Evolutionary conservation across 106 monocot genomes (phyloP).

Genomic region (Phalaenopsis equestris): DNA sequence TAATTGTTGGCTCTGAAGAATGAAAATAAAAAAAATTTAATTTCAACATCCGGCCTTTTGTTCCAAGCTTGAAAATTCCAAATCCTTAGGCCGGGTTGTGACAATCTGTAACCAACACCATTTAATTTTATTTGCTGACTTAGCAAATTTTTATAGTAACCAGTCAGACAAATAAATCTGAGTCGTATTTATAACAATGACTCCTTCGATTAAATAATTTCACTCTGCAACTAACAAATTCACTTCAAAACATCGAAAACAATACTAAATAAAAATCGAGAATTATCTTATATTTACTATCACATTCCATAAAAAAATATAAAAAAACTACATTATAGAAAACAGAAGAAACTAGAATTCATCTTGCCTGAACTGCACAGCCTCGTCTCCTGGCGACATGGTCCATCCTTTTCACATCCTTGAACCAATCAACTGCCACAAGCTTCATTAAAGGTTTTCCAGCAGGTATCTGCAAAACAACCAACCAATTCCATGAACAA

Average conservation of each 20-base stretch:
- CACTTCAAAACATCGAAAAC: neutral
- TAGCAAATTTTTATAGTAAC: neutral
- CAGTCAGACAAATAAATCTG: neutral
- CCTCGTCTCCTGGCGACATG: conserved; percentile 91
- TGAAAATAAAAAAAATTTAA: too few relatives aligned
- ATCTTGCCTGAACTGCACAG: conserved; percentile 85
- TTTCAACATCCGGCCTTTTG: too few relatives aligned
- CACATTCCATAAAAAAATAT: neutral
- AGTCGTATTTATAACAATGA: neutral
- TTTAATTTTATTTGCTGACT: neutral
- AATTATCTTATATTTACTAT: neutral
- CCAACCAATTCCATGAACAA: conserved; percentile 5
- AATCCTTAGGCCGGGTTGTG: neutral
- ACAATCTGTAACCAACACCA: neutral
- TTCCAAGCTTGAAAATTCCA: too few relatives aligned
- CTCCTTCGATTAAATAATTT: neutral
- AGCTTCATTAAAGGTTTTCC: conserved; percentile 95
- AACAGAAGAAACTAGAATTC: neutral
- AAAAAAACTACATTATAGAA: neutral
- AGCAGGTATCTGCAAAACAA: conserved; percentile 61
- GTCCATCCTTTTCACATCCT: conserved; percentile 88
- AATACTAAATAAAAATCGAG: neutral
- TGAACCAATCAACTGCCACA: conserved; percentile 98
- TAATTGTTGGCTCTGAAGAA: too few relatives aligned
- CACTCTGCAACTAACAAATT: neutral